phyloP scores from a whole-genome alignment of 2,329 filamentous ascomycete genomes.

The Colletotrichum eremochloae region DNA sequence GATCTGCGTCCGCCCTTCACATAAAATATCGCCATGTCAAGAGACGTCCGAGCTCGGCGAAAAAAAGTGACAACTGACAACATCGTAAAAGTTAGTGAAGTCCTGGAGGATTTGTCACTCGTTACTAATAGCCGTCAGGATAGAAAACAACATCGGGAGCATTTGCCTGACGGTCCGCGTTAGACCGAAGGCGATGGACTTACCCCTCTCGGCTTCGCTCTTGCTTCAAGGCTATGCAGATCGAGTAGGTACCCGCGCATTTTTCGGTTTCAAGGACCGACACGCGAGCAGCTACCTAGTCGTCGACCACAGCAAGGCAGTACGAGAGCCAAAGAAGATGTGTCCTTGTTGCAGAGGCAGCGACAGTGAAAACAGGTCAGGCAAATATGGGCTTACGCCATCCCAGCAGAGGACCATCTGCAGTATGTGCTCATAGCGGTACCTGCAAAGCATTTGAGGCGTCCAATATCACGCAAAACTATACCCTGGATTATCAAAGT shows the following conservation, averaged over 20 bases:
- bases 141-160: not conserved
- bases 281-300: too few relatives aligned
- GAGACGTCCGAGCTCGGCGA: not conserved
- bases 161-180: not conserved
- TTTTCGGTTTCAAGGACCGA: too few relatives aligned
- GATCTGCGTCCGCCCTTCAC: not conserved
- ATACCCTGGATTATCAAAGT: too few relatives aligned
- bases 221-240: too few relatives aligned
- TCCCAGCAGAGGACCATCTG: not conserved
- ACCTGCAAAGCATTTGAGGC: not conserved
- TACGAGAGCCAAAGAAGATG: not conserved
- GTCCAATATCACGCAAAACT: not conserved
- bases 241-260: too few relatives aligned
- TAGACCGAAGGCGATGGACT: not conserved
- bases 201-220: not conserved
- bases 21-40: not conserved
- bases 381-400: not conserved
- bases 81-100: not conserved
- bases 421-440: not conserved
- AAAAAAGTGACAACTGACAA: not conserved
- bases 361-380: not conserved
- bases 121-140: not conserved
- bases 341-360: not conserved
- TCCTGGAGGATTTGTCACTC: not conserved
- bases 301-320: not conserved